Conservation (phyloP, 2,329 filamentous ascomycete genomes). For the Colletotrichum phormii region DNA sequence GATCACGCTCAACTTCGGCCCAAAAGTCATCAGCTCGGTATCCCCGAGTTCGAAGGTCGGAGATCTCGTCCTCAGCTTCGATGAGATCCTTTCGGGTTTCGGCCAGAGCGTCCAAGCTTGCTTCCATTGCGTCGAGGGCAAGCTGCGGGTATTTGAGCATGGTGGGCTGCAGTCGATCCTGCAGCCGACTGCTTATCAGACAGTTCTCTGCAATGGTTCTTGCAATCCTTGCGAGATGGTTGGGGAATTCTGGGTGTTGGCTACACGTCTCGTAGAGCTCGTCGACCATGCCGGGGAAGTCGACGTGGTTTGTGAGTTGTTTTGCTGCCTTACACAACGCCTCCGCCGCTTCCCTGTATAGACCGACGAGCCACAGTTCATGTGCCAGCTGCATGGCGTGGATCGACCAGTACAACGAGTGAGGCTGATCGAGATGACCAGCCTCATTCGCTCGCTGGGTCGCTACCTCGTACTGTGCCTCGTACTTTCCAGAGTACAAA, state of each 20-base stretch:
- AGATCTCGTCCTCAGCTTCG: not conserved
- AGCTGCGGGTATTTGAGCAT: constrained; percentile 1
- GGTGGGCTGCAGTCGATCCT: not conserved
- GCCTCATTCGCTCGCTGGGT: not conserved
- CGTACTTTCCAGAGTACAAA: constrained; percentile 20
- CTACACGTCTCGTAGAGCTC: constrained; percentile 1
- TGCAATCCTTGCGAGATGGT: not conserved
- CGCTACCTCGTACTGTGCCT: not conserved
- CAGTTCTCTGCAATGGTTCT: not conserved
- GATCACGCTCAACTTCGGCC: not conserved
- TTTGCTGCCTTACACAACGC: not conserved
- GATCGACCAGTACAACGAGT: constrained; percentile 10
- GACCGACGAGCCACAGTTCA: not conserved
- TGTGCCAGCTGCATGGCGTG: constrained; percentile 1
- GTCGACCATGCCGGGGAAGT: constrained; percentile 11
- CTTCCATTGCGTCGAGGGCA: not conserved
- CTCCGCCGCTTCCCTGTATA: constrained; percentile 1
- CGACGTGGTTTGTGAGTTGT: not conserved
- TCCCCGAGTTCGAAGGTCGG: not conserved
- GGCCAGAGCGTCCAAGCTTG: not conserved
- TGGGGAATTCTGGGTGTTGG: not conserved
- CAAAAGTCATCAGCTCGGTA: not conserved
- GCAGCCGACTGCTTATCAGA: not conserved
- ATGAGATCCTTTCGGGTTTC: not conserved
- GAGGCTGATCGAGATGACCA: not conserved